phyloP scores from a whole-genome alignment of 768 basidiomycete species.

The Suillus cothurnatus region DNA sequence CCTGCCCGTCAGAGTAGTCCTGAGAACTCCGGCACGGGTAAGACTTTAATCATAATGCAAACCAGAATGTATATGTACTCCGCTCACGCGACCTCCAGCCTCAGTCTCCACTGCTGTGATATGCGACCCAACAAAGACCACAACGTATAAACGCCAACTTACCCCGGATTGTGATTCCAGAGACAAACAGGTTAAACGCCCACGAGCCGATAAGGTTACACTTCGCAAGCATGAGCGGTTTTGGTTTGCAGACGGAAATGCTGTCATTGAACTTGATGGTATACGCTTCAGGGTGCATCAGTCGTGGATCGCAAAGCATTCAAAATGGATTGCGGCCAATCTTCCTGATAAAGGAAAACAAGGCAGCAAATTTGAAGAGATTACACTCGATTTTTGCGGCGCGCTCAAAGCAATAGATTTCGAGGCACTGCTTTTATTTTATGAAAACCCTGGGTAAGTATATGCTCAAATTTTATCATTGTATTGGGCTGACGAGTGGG shows the following conservation, averaged over 20 bases:
- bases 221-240: conserved; percentile 22
- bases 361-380: not conserved
- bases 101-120: not conserved
- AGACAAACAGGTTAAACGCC: not conserved
- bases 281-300: conserved; percentile 39
- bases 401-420: conserved; percentile 3
- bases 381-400: not conserved
- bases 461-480: not conserved
- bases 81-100: not conserved
- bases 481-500: not conserved
- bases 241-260: conserved; percentile 39
- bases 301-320: conserved; percentile 31
- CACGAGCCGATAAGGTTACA: not conserved
- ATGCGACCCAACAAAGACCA: not conserved
- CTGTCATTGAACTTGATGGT: conserved; percentile 35
- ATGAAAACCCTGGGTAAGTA: conserved; percentile 9
- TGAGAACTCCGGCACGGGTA: not conserved
- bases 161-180: not conserved
- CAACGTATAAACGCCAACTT: not conserved
- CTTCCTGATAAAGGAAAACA: not conserved
- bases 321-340: conserved; percentile 33
- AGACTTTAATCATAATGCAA: not conserved
- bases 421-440: not conserved
- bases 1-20: not conserved
- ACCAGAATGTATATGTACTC: not conserved